Evolutionary conservation across 768 basidiomycete genomes (phyloP).

Genomic region (Lactarius evosmus): DNA sequence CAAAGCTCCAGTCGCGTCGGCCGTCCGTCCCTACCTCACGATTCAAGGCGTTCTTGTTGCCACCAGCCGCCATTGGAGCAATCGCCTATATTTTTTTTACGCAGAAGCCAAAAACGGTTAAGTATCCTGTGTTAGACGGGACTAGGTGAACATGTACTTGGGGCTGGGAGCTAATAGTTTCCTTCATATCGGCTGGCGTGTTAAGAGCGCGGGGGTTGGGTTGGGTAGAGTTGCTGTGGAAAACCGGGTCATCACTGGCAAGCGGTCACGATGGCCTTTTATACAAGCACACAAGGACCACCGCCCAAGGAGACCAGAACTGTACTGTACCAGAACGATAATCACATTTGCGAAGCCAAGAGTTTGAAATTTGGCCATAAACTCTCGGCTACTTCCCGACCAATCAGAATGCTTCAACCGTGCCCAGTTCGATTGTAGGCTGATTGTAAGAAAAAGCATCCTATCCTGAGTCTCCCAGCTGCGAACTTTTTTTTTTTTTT

Average conservation of each 20-base stretch:
- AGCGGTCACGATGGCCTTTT: neutral
- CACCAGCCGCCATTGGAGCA: slow-evolving; percentile 9
- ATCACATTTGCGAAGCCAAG: too few species aligned
- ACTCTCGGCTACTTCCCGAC: too few species aligned
- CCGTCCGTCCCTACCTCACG: slow-evolving; percentile 32
- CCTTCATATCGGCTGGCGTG: neutral
- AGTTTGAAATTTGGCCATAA: too few species aligned
- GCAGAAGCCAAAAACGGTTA: neutral
- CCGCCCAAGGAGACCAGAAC: too few species aligned
- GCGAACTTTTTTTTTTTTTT: too few species aligned
- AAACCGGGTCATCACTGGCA: too few species aligned
- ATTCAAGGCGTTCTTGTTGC: slow-evolving; percentile 30
- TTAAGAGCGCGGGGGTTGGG: slow-evolving; percentile 26
- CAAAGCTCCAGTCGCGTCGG: slow-evolving; percentile 36
- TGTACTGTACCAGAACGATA: slow-evolving; percentile 26
- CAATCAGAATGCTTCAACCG: too few species aligned
- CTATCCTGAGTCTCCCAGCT: too few species aligned
- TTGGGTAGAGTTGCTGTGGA: neutral
- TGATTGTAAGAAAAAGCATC: too few species aligned
- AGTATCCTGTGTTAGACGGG: neutral
- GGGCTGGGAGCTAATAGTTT: neutral
- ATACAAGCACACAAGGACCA: neutral
- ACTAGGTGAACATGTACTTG: neutral
- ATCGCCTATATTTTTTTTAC: neutral
- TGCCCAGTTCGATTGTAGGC: too few species aligned